Conservation (phyloP, 768 basidiomycete species). For the Chalciporus chontae region DNA sequence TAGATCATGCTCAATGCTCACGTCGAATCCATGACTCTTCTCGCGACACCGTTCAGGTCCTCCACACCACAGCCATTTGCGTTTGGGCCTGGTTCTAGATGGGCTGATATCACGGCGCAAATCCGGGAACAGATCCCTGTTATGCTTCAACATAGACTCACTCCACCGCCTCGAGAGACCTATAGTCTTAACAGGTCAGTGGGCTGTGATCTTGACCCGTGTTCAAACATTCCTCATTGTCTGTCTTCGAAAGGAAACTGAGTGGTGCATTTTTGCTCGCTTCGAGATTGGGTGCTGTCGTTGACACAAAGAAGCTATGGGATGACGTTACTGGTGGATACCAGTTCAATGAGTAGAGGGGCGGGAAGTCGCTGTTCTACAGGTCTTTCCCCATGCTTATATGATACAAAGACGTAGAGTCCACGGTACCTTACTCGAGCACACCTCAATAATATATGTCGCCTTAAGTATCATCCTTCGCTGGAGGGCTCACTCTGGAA, state of each 20-base stretch:
- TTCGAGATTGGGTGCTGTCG: conserved; percentile 64
- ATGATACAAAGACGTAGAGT: not conserved
- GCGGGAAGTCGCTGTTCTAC: conserved; percentile 1
- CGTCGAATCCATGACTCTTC: conserved; percentile 73
- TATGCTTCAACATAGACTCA: conserved; percentile 85
- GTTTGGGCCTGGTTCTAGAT: conserved; percentile 66
- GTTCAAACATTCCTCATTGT: not conserved
- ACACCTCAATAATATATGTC: no score
- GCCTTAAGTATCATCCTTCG: no score
- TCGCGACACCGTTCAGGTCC: conserved; percentile 80
- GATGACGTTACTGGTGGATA: conserved; percentile 50
- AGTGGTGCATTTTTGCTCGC: conserved; percentile 82
- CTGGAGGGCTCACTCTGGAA: no score
- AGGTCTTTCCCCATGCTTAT: not conserved
- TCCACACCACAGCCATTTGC: conserved; percentile 66
- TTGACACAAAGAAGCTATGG: conserved; percentile 78
- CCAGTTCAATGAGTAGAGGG: conserved; percentile 9
- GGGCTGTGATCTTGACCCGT: conserved; percentile 3
- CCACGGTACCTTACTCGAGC: no score
- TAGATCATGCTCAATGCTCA: conserved; percentile 85
- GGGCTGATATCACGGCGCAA: conserved; percentile 69
- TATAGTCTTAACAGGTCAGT: conserved; percentile 87
- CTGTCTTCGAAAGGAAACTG: conserved; percentile 54
- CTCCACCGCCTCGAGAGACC: conserved; percentile 91
- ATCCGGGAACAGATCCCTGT: conserved; percentile 83